Evolutionary conservation across 768 basidiomycete genomes (phyloP).

Genomic region (Trametes meyenii): DNA sequence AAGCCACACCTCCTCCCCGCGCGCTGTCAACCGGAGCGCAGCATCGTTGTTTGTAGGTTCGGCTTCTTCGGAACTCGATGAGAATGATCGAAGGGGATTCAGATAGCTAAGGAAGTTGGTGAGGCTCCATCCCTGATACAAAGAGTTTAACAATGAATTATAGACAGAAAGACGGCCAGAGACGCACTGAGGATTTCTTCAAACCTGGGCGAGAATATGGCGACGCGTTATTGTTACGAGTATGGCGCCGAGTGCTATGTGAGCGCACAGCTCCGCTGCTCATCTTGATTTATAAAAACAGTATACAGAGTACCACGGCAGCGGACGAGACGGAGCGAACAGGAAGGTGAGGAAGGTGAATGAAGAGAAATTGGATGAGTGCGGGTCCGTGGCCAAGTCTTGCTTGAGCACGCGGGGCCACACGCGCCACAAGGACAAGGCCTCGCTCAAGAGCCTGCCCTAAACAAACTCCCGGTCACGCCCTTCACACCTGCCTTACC

Average conservation of each 20-base stretch:
- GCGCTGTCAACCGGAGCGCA: slow-evolving; percentile 9
- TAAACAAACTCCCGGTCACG: slow-evolving; percentile 22
- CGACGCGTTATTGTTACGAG: slow-evolving; percentile 38
- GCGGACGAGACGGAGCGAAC: not conserved
- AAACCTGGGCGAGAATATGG: slow-evolving; percentile 56
- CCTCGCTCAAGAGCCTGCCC: slow-evolving; percentile 8
- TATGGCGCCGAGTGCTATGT: slow-evolving; percentile 15
- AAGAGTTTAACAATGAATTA: slow-evolving; percentile 34
- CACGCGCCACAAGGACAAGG: slow-evolving; percentile 13
- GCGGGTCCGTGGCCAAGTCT: slow-evolving; percentile 7
- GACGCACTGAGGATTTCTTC: slow-evolving; percentile 49
- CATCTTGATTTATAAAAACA: slow-evolving; percentile 9
- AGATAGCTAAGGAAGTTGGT: slow-evolving; percentile 52
- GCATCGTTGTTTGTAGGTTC: slow-evolving; percentile 7
- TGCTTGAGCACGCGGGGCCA: slow-evolving; percentile 12
- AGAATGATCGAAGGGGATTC: slow-evolving; percentile 47
- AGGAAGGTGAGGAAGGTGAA: not conserved
- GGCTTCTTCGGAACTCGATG: slow-evolving; percentile 12
- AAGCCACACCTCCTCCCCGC: slow-evolving; percentile 18
- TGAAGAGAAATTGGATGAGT: slow-evolving; percentile 6
- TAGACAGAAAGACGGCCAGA: slow-evolving; percentile 14
- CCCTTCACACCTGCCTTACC: slow-evolving; percentile 17
- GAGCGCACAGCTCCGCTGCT: slow-evolving; percentile 20
- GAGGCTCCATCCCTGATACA: slow-evolving; percentile 49
- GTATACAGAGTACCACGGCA: not conserved